Conservation (phyloP, 495 filamentous ascomycete genomes). For the Amniculicola lignicola region DNA sequence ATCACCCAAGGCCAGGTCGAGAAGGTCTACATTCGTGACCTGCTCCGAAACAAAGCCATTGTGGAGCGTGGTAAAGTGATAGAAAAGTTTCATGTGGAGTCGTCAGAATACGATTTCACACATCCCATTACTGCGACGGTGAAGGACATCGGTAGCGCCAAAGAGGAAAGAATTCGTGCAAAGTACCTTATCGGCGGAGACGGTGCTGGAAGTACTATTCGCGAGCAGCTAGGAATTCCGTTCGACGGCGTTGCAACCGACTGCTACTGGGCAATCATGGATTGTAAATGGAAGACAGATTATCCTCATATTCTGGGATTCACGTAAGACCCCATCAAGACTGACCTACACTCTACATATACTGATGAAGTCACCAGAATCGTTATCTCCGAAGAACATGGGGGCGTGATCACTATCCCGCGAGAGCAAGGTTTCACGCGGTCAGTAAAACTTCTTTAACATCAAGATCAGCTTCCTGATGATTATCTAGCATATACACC, state of each 20-base stretch:
- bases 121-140: constrained; percentile 18
- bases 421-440: constrained; percentile 43
- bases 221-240: constrained; percentile 37
- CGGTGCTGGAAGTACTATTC: constrained; percentile 39
- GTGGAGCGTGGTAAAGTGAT: constrained; percentile 40
- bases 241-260: constrained; percentile 45
- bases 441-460: too few species aligned
- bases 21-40: constrained; percentile 42
- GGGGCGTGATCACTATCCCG: constrained; percentile 43
- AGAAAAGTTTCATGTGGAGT: not conserved
- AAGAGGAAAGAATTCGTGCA: constrained; percentile 32
- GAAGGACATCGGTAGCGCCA: constrained; percentile 31
- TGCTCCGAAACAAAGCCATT: constrained; percentile 38
- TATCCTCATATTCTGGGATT: constrained; percentile 43
- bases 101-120: not conserved
- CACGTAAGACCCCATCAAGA: too few species aligned
- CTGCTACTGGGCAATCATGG: constrained; percentile 47
- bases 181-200: constrained; percentile 43
- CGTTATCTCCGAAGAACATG: constrained; percentile 37
- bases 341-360: too few species aligned
- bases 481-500: too few species aligned
- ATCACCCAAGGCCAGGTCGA: constrained; percentile 46
- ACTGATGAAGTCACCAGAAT: too few species aligned
- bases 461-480: too few species aligned
- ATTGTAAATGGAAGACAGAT: constrained; percentile 42